A percentile compares a stretch with the other conserved stretches of the same genome.
Evolutionary conservation across 2,329 filamentous ascomycete species (phyloP).

Genomic region (Botryotinia narcissicola): DNA sequence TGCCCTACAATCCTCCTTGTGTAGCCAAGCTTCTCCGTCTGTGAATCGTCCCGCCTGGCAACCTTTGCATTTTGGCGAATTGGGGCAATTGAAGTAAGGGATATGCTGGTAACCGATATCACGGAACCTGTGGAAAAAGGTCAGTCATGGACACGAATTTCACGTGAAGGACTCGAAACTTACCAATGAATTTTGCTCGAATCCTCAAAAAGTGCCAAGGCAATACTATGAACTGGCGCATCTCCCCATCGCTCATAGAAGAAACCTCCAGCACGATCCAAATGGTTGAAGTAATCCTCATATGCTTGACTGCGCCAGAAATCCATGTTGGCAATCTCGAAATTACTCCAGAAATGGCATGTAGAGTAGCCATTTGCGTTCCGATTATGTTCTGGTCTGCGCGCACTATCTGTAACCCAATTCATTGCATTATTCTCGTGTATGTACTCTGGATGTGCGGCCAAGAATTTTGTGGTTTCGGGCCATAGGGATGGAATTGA

Average conservation of each 20-base stretch:
- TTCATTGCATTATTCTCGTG: constrained; percentile 80
- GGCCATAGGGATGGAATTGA: constrained; percentile 90
- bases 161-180: constrained; percentile 34
- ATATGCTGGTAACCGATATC: constrained; percentile 99
- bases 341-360: constrained; percentile 99
- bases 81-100: constrained; percentile 98
- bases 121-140: constrained; percentile 71
- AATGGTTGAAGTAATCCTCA: constrained; percentile 92
- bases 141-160: constrained; percentile 17
- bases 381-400: constrained; percentile 74
- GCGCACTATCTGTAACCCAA: constrained; percentile 78
- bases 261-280: constrained; percentile 92
- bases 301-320: constrained; percentile 92
- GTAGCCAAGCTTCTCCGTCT: constrained; percentile 80
- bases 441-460: constrained; percentile 77
- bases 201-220: constrained; percentile 88
- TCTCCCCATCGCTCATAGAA: constrained; percentile 99
- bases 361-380: constrained; percentile 92
- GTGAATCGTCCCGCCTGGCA: constrained; percentile 86
- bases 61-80: constrained; percentile 87
- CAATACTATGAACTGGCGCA: constrained; percentile 94
- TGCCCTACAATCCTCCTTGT: constrained; percentile 88
- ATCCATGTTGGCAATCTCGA: constrained; percentile 89
- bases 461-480: constrained; percentile 88
- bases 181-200: constrained; percentile 89